phyloP scores from a whole-genome alignment of 768 basidiomycete genomes.

The Albatrellus ellisii region DNA sequence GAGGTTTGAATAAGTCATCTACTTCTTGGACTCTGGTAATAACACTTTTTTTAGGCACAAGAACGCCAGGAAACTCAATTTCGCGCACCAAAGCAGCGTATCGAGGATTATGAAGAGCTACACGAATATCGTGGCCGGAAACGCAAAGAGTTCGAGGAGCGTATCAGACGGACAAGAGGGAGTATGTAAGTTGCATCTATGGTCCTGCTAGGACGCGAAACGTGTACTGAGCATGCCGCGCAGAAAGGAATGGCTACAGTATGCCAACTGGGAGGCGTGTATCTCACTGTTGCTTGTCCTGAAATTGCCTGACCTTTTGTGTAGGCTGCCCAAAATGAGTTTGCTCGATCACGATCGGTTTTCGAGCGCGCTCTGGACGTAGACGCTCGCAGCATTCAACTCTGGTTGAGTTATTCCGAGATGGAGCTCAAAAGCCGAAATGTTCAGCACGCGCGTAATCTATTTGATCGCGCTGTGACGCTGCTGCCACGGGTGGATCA shows the following conservation, averaged over 20 bases:
- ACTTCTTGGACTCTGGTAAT: not conserved
- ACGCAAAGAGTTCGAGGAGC: slow-evolving; percentile 88
- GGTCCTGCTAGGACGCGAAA: not conserved
- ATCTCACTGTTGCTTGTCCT: not conserved
- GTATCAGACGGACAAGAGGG: slow-evolving; percentile 65
- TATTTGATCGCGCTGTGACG: slow-evolving; percentile 95
- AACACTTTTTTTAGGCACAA: slow-evolving; percentile 56
- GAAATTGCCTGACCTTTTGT: not conserved
- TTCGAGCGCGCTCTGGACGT: slow-evolving; percentile 97
- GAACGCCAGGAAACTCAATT: slow-evolving; percentile 91
- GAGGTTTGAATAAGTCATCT: slow-evolving; percentile 47
- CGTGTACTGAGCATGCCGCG: slow-evolving; percentile 2
- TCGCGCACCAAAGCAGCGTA: slow-evolving; percentile 85
- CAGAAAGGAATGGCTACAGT: slow-evolving; percentile 81
- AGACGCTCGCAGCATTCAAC: slow-evolving; percentile 75
- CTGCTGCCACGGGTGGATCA: slow-evolving; percentile 93
- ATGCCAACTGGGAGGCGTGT: slow-evolving; percentile 74
- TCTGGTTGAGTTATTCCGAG: slow-evolving; percentile 93
- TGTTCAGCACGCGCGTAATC: slow-evolving; percentile 91
- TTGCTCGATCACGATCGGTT: slow-evolving; percentile 85
- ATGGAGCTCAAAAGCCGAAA: slow-evolving; percentile 98
- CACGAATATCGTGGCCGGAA: slow-evolving; percentile 88
- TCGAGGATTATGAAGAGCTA: slow-evolving; percentile 89
- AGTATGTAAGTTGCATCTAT: slow-evolving; percentile 65
- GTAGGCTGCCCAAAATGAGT: slow-evolving; percentile 95